A percentile compares a stretch with the other conserved stretches of the same genome.
Evolutionary conservation across 225 moss, liverwort and hornwort species (phyloP).

Genomic region (Marchantia paleacea): DNA sequence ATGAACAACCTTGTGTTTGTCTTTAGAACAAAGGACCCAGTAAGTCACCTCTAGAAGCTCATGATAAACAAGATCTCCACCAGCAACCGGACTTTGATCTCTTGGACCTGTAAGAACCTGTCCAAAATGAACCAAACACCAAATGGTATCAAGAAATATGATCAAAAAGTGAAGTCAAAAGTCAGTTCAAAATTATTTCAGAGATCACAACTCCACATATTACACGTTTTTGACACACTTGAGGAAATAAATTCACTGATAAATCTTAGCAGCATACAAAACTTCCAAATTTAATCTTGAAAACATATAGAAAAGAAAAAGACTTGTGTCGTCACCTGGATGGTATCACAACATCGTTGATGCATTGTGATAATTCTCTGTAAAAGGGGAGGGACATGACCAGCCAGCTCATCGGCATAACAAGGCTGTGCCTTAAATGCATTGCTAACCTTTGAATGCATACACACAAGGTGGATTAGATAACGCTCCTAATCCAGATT

Average conservation of each 20-base stretch:
- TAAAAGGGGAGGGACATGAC: slow-evolving; percentile 59
- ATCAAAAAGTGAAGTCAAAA: neutral
- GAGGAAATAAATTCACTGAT: neutral
- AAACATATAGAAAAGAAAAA: too few relatives aligned
- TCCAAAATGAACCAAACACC: neutral
- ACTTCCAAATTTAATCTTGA: neutral
- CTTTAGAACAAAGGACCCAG: neutral
- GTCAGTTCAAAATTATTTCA: neutral
- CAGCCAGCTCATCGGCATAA: slow-evolving; percentile 58
- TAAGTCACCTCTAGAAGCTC: slow-evolving; percentile 43
- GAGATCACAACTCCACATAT: too few relatives aligned
- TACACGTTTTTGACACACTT: neutral
- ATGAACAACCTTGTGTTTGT: too few relatives aligned
- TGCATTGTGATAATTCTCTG: slow-evolving; percentile 70
- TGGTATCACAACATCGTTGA: slow-evolving; percentile 58
- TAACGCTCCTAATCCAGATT: neutral
- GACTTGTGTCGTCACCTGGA: slow-evolving; percentile 28
- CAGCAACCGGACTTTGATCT: neutral
- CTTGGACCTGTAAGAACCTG: slow-evolving; percentile 26
- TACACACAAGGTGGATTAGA: slow-evolving; percentile 39
- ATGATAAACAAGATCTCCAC: slow-evolving; percentile 1
- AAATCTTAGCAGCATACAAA: neutral
- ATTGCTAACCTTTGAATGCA: slow-evolving; percentile 81
- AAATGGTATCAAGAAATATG: neutral
- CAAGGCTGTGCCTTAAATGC: slow-evolving; percentile 70